phyloP scores from a whole-genome alignment of 2,329 filamentous ascomycete genomes.

The Coleophoma crateriformis region DNA sequence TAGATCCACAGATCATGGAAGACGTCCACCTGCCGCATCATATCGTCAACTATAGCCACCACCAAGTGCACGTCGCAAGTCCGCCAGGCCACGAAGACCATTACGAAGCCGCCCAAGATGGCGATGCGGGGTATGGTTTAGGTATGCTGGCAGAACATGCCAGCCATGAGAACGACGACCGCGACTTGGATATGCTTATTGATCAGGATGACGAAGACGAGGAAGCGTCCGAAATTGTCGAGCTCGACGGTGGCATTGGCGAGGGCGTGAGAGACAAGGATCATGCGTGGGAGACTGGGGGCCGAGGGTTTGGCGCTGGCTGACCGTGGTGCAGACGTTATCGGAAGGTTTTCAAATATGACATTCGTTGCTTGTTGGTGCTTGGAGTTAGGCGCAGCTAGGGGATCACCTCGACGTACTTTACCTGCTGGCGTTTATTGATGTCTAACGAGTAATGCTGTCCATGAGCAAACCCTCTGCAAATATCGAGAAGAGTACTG shows the following conservation, averaged over 20 bases:
- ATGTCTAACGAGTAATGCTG: too few relatives aligned
- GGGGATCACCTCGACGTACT: too few relatives aligned
- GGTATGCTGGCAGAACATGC: too few relatives aligned
- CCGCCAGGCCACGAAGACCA: neutral
- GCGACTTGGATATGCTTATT: slow-evolving; percentile 24
- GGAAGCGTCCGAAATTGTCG: neutral
- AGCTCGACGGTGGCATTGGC: neutral
- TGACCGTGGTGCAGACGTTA: neutral
- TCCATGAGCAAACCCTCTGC: too few relatives aligned
- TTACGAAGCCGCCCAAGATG: too few relatives aligned
- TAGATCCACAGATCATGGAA: slow-evolving; percentile 55
- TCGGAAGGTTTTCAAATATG: too few relatives aligned
- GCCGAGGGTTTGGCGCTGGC: neutral
- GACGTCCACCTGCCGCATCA: slow-evolving; percentile 27
- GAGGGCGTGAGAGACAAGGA: neutral
- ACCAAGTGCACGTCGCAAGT: neutral
- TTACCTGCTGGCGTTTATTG: too few relatives aligned
- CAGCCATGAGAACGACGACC: slow-evolving; percentile 8
- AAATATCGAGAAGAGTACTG: too few relatives aligned
- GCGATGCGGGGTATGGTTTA: too few relatives aligned
- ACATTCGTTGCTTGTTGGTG: too few relatives aligned
- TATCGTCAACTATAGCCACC: slow-evolving; percentile 1
- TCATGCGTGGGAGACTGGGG: neutral
- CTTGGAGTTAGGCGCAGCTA: too few relatives aligned
- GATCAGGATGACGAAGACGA: slow-evolving; percentile 18